Conservation (phyloP, 139 green algal genomes). For the Auxenochlorella pyrenoidosa region DNA sequence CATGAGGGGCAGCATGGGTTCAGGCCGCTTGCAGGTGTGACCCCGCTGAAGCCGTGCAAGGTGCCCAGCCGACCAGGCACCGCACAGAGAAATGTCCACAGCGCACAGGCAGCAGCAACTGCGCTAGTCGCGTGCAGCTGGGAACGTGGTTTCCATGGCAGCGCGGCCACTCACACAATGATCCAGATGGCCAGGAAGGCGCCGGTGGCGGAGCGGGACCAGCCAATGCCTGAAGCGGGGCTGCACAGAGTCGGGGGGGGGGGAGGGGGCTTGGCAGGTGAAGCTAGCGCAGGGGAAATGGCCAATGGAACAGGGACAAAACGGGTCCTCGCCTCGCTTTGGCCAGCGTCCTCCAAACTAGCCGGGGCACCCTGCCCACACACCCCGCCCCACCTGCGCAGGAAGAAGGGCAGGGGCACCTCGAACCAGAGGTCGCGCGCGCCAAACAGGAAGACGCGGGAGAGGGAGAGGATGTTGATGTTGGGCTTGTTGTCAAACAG, state of each 20-base stretch:
- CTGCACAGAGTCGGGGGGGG: background rate
- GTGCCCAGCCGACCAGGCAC: no score
- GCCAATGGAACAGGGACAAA: no score
- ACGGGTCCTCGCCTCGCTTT: no score
- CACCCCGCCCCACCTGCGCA: conserved; percentile 46
- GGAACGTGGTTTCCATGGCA: background rate
- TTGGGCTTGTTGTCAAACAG: conserved; percentile 78
- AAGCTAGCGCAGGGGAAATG: no score
- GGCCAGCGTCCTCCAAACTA: no score
- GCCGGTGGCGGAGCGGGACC: conserved; percentile 65
- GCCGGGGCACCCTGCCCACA: no score
- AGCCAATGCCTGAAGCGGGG: conserved; percentile 70
- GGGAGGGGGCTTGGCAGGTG: no score
- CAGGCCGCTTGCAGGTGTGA: no score
- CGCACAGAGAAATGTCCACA: background rate
- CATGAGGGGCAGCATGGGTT: no score
- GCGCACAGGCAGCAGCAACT: background rate
- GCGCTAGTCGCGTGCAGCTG: background rate
- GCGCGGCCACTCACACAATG: background rate
- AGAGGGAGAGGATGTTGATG: conserved; percentile 78
- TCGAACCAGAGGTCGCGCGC: conserved; percentile 90
- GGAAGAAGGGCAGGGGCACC: conserved; percentile 89
- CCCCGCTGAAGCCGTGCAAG: no score
- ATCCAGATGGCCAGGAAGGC: conserved; percentile 56
- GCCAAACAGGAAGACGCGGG: conserved; percentile 79